A percentile compares a stretch with the other conserved stretches of the same genome.
Evolutionary conservation across 2,329 filamentous ascomycete species (phyloP).

Genomic region (Claviceps sp.): DNA sequence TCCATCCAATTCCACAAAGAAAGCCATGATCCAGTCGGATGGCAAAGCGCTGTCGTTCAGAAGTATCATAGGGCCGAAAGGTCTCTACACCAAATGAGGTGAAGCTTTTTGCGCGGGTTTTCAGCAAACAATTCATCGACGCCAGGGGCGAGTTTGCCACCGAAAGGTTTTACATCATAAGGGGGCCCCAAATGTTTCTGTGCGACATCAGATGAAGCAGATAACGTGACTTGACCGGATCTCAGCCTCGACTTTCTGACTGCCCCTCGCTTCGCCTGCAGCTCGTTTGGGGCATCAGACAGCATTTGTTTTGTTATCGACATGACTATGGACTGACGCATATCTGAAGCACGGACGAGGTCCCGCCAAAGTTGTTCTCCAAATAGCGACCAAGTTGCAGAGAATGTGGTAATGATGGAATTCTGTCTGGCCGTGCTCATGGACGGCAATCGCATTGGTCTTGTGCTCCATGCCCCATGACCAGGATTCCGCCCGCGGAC

Average conservation of each 20-base stretch:
- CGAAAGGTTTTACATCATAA: background rate
- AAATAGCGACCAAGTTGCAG: background rate
- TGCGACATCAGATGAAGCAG: background rate
- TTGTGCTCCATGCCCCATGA: background rate
- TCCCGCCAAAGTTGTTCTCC: background rate
- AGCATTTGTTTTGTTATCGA: background rate
- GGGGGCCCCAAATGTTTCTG: background rate
- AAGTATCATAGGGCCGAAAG: background rate
- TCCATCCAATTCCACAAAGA: background rate
- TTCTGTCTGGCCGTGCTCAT: background rate
- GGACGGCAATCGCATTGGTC: background rate
- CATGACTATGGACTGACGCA: background rate
- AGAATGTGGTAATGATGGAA: no score
- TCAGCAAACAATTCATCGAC: slow-evolving; percentile 1
- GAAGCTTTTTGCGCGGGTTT: background rate
- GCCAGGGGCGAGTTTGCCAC: background rate
- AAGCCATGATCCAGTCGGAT: background rate
- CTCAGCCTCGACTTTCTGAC: no score
- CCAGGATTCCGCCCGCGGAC: slow-evolving; percentile 1
- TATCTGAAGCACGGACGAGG: background rate
- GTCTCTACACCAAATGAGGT: background rate
- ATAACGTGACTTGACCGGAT: background rate
- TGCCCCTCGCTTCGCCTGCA: background rate
- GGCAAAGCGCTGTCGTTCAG: background rate
- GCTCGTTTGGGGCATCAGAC: background rate